Evolutionary conservation across 352 stramenopile species (phyloP).

Genomic region (Phytophthora pluvialis): DNA sequence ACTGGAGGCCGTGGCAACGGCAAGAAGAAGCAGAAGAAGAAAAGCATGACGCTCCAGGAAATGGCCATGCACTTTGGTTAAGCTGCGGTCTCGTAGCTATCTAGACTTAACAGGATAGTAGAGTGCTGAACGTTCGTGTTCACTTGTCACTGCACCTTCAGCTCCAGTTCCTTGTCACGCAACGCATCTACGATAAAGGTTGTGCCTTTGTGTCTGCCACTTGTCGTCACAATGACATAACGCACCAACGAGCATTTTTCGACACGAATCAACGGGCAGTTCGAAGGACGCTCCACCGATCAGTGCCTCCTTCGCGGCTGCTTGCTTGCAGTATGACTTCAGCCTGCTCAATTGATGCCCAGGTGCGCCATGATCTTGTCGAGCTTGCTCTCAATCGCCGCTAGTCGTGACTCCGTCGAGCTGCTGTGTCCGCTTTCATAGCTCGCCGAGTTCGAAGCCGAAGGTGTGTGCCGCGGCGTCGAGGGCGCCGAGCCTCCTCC

Average conservation of each 20-base stretch:
- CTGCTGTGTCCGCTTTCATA: slow-evolving; percentile 33
- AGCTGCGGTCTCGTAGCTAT: slow-evolving; percentile 4
- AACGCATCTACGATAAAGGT: no score
- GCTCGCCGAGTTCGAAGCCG: slow-evolving; percentile 14
- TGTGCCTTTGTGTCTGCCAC: no score
- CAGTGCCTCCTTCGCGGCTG: slow-evolving; percentile 2
- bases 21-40: slow-evolving; percentile 89
- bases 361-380: slow-evolving; percentile 91
- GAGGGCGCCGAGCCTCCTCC: slow-evolving; percentile 58
- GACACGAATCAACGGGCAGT: not conserved
- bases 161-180: no score
- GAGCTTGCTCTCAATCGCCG: slow-evolving; percentile 85
- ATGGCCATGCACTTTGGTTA: slow-evolving; percentile 87
- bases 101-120: slow-evolving; percentile 23
- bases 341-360: slow-evolving; percentile 55
- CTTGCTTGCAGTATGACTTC: slow-evolving; percentile 13
- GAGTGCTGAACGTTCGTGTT: slow-evolving; percentile 8
- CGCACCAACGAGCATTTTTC: slow-evolving; percentile 1
- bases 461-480: slow-evolving; percentile 46
- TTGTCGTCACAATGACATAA: slow-evolving; percentile 9
- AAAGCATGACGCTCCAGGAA: slow-evolving; percentile 77
- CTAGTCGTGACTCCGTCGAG: slow-evolving; percentile 66
- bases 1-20: slow-evolving; percentile 37
- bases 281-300: slow-evolving; percentile 1
- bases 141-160: no score